A percentile compares a stretch with the other conserved stretches of the same genome.
These are phyloP conservation scores for Rubroboletus pulcherrimus DNA, from an alignment of 768 basidiomycete genomes.

Conservation along the genomic window DNA sequence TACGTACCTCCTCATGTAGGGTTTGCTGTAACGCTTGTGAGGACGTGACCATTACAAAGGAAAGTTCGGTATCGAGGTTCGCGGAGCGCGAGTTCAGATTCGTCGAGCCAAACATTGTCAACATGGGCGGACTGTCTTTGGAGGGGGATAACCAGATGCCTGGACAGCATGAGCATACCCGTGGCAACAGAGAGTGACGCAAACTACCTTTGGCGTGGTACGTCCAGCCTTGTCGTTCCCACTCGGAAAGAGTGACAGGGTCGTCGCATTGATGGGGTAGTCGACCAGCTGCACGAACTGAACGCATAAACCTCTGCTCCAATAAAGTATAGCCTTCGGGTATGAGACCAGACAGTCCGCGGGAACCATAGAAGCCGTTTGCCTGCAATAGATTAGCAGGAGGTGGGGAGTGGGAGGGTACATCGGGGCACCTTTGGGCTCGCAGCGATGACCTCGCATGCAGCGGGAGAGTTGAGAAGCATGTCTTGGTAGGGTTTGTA, in stretches of 20 bases:
- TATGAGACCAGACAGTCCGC: slow-evolving; percentile 86
- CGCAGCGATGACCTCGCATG: slow-evolving; percentile 76
- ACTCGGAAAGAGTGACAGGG: slow-evolving; percentile 77
- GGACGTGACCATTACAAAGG: slow-evolving; percentile 76
- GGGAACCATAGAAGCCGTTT: slow-evolving; percentile 91
- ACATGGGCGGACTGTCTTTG: slow-evolving; percentile 46
- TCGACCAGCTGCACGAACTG: slow-evolving; percentile 48
- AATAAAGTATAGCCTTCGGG: slow-evolving; percentile 92
- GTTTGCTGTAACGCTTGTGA: slow-evolving; percentile 46
- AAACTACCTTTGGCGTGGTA: slow-evolving; percentile 93
- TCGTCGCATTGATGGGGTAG: slow-evolving; percentile 25
- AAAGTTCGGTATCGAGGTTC: slow-evolving; percentile 87
- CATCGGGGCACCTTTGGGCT: slow-evolving; percentile 66
- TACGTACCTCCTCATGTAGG: slow-evolving; percentile 52
- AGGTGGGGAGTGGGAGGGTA: neutral
- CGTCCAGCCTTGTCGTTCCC: slow-evolving; percentile 89
- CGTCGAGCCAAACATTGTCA: slow-evolving; percentile 91
- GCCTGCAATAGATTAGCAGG: slow-evolving; percentile 49
- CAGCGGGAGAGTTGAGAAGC: slow-evolving; percentile 54
- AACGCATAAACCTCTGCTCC: slow-evolving; percentile 78
- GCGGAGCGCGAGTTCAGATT: slow-evolving; percentile 92
- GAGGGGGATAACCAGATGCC: slow-evolving; percentile 82
- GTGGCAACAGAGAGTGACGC: neutral
- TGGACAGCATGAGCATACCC: slow-evolving; percentile 26
- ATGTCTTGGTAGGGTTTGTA: slow-evolving; percentile 75